These are phyloP conservation scores for Trametes gibbosa DNA, from an alignment of 768 basidiomycete genomes.

Conservation along the genomic window DNA sequence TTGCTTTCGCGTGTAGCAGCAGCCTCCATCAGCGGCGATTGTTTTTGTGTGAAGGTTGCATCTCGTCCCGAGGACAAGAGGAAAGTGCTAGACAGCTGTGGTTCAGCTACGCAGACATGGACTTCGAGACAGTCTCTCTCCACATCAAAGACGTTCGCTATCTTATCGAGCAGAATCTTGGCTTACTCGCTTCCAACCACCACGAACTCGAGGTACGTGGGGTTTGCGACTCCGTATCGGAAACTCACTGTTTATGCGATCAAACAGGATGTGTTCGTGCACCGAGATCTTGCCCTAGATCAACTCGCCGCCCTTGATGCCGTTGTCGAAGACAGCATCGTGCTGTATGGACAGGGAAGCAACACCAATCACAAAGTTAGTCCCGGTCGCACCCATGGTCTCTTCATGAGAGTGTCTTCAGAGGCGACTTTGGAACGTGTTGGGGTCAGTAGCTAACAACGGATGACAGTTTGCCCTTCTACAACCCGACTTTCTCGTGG, in stretches of 20 bases:
- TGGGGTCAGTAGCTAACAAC: neutral
- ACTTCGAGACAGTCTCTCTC: neutral
- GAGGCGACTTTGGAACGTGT: too few relatives aligned
- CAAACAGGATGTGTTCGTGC: neutral
- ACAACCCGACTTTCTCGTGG: neutral
- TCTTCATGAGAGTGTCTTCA: too few relatives aligned
- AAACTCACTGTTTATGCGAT: too few relatives aligned
- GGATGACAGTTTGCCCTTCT: neutral
- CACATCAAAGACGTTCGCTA: neutral
- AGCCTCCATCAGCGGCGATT: too few relatives aligned
- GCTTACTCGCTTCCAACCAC: too few relatives aligned
- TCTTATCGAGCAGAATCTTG: neutral
- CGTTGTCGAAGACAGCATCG: neutral
- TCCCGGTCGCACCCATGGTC: too few relatives aligned
- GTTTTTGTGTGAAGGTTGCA: too few relatives aligned
- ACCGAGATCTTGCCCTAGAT: neutral
- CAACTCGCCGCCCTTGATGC: neutral
- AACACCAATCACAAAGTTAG: neutral
- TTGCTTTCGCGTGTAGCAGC: too few relatives aligned
- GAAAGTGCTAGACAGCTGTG: too few relatives aligned
- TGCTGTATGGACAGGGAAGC: neutral
- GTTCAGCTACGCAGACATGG: neutral
- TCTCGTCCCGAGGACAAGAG: too few relatives aligned
- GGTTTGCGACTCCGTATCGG: too few relatives aligned
- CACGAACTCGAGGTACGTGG: too few relatives aligned